These are phyloP conservation scores for Fusarium sp. DNA, from an alignment of 2,329 filamentous ascomycete genomes.

Conservation along the genomic window DNA sequence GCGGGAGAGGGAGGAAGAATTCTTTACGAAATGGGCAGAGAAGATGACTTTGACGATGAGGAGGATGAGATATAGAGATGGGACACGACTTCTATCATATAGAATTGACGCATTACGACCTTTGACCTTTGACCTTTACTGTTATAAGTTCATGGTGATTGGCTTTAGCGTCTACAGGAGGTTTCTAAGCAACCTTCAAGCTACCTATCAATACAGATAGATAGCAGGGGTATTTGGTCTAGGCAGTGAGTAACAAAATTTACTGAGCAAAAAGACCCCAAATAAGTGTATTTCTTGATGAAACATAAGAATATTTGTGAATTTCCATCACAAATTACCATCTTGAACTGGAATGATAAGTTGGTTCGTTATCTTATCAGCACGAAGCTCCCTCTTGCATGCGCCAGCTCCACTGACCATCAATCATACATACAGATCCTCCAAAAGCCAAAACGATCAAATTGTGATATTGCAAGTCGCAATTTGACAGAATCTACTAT, in stretches of 20 bases:
- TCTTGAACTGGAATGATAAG: slow-evolving; percentile 15
- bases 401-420: slow-evolving; percentile 31
- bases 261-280: not conserved
- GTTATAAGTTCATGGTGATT: not conserved
- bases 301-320: not conserved
- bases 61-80: slow-evolving; percentile 82
- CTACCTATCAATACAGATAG: too few species aligned
- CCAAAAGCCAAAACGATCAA: slow-evolving; percentile 2
- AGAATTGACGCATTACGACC: slow-evolving; percentile 1
- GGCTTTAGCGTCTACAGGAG: not conserved
- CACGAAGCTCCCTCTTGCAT: slow-evolving; percentile 20
- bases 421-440: slow-evolving; percentile 10
- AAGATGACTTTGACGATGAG: slow-evolving; percentile 97
- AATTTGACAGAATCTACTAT: not conserved
- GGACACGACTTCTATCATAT: not conserved
- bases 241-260: not conserved
- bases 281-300: not conserved
- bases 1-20: slow-evolving; percentile 91
- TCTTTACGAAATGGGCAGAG: slow-evolving; percentile 94
- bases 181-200: not conserved
- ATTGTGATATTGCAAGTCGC: not conserved
- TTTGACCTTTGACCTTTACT: not conserved
- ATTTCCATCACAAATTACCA: not conserved
- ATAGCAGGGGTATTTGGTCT: not conserved
- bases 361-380: slow-evolving; percentile 45